Base-by-base conservation (phyloP, 495 filamentous ascomycete genomes). In the Podospora fimiseda region DNA sequence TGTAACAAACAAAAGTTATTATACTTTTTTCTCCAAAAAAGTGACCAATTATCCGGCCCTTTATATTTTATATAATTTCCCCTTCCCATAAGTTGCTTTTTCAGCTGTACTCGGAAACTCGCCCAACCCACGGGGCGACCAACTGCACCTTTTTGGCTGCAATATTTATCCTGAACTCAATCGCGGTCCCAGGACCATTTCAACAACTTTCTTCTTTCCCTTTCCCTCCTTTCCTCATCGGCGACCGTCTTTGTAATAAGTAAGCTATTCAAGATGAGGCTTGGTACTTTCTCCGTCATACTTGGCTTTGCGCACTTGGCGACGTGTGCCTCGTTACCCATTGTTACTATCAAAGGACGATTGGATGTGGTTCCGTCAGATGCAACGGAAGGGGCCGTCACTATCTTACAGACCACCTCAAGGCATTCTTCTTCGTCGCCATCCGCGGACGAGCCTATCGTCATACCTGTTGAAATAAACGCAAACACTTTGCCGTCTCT, bases 251-350 rank as follows among this genome's bases (percentile, higher is more conserved):
- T n/a, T n/a, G n/a, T n/a, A n/a, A n/a, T n/a, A n/a, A n/a, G n/a
- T n/a, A n/a, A n/a, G n/a, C n/a, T n/a, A n/a, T n/a, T 23, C 47
- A 57, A 36, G 4, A 67, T 64, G 64, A 67, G 55, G 50, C 5
- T 39, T 21, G 48, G 16, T 14, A 37, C 19, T 40, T 14, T 64
- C 23, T 60, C 41, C 16, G 27, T 59, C 41, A 55, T 55, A 11
- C 44, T 64, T 24, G 20, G 53, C 41, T 24, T 50, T 9, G 61
- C 60, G 38, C 53, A 52, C 6, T 9, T 60, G 14, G 61, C 50
- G 4, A 22, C 43, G 9, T 58, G 57, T 15, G 57, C 55, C n/a
- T 61, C 64, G 5, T 20, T 56, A 4, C 44, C 50, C 0, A n/a
- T n/a, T n/a, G 1, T 55, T 13, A 11, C 37, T 22, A 4, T 54